Evolutionary conservation across 2,329 filamentous ascomycete genomes (phyloP).

Genomic region (Penicillium vulpinum): DNA sequence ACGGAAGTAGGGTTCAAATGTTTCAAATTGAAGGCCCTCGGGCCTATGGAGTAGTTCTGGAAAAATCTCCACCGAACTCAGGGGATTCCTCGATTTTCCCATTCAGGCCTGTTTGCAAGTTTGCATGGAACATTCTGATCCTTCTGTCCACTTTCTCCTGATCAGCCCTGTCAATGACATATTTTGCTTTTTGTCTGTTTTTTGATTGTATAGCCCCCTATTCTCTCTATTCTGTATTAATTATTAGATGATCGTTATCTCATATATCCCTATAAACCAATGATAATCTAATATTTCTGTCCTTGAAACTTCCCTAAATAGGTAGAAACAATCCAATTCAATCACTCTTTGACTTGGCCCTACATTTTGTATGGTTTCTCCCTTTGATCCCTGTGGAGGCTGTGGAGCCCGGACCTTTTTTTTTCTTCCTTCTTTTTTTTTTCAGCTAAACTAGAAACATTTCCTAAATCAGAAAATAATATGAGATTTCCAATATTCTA

Average conservation of each 20-base stretch:
- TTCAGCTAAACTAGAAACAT: neutral
- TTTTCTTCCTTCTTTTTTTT: neutral
- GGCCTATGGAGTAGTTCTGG: constrained; percentile 13
- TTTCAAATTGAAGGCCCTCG: constrained; percentile 13
- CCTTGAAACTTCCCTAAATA: neutral
- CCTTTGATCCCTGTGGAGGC: constrained; percentile 5
- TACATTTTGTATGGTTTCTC: constrained; percentile 3
- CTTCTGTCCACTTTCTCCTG: constrained; percentile 10
- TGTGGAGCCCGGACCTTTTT: neutral
- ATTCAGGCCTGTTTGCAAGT: constrained; percentile 17
- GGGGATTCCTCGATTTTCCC: constrained; percentile 15
- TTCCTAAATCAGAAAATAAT: neutral
- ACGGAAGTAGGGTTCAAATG: too few relatives aligned
- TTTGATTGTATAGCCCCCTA: neutral
- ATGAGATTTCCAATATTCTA: neutral
- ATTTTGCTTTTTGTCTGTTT: neutral
- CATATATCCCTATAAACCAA: neutral
- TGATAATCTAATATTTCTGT: neutral
- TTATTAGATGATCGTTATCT: neutral
- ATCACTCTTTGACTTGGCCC: neutral
- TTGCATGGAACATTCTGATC: constrained; percentile 12
- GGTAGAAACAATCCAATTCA: constrained; percentile 9
- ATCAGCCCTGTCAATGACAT: constrained; percentile 9
- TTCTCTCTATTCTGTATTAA: neutral
- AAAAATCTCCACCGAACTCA: constrained; percentile 17